Conservation (phyloP, 2,329 filamentous ascomycete genomes). For the Cercospora sp. region DNA sequence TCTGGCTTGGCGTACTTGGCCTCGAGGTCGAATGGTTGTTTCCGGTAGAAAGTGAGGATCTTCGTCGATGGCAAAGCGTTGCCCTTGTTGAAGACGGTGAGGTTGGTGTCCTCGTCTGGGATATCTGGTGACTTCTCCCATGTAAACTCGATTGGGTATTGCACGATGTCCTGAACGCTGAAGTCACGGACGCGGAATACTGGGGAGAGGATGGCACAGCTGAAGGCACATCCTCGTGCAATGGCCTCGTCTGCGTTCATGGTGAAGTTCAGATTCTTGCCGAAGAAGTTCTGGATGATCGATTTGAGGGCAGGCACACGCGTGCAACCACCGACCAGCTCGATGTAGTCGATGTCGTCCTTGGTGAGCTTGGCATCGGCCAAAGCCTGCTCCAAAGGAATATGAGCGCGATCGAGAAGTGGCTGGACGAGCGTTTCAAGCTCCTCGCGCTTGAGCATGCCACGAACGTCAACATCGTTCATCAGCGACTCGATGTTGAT, state of each 20-base stretch:
- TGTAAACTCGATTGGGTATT: slow-evolving; percentile 96
- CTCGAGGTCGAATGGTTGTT: slow-evolving; percentile 95
- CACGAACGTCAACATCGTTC: slow-evolving; percentile 91
- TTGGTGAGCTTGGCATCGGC: slow-evolving; percentile 87
- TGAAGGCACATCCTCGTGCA: slow-evolving; percentile 93
- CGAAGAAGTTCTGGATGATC: slow-evolving; percentile 84
- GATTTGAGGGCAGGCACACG: slow-evolving; percentile 94
- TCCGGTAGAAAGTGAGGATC: slow-evolving; percentile 98
- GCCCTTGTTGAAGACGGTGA: slow-evolving; percentile 96
- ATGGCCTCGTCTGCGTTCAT: slow-evolving; percentile 98
- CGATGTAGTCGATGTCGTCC: slow-evolving; percentile 90
- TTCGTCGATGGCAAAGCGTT: slow-evolving; percentile 98
- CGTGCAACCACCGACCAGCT: slow-evolving; percentile 91
- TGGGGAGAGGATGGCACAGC: slow-evolving; percentile 94
- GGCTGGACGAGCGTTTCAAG: slow-evolving; percentile 89
- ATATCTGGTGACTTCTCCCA: slow-evolving; percentile 99
- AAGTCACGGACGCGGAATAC: slow-evolving; percentile 99
- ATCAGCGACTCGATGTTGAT: slow-evolving; percentile 98
- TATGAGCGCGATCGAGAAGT: slow-evolving; percentile 69
- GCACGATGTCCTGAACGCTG: slow-evolving; percentile 93
- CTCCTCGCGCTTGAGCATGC: slow-evolving; percentile 90
- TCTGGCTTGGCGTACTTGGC: slow-evolving; percentile 90
- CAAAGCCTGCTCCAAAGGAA: slow-evolving; percentile 84
- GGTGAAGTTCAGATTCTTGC: slow-evolving; percentile 90
- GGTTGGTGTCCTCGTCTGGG: slow-evolving; percentile 93